Conservation (phyloP, 345 rosid species). For the Pelargonium nanum region DNA sequence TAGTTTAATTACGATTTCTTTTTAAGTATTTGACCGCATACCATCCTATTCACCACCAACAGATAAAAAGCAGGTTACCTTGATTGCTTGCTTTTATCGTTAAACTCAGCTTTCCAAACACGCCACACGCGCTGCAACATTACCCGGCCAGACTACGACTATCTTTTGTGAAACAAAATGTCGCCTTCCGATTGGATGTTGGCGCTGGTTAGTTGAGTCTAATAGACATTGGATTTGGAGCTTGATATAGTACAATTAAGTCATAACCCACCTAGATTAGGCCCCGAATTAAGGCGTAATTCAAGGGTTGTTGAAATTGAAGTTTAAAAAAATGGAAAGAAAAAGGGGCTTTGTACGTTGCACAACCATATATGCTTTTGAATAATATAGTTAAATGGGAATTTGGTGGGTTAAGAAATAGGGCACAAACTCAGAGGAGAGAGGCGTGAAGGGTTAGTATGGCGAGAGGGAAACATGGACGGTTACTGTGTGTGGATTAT, state of each 20-base stretch:
- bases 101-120: no score
- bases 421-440: conserved; percentile 9
- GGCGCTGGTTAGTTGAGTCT: background rate
- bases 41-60: conserved; percentile 5
- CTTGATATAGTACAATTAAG: background rate
- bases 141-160: no score
- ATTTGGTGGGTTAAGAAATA: background rate
- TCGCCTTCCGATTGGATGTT: background rate
- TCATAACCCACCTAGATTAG: conserved; percentile 13
- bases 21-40: conserved; percentile 22
- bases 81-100: background rate
- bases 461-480: conserved; percentile 28
- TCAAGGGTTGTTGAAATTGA: conserved; percentile 25
- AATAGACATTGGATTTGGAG: background rate
- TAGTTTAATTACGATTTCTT: background rate
- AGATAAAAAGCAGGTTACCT: conserved; percentile 5
- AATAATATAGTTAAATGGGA: background rate
- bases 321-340: background rate
- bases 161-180: background rate
- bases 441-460: conserved; percentile 9
- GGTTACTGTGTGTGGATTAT: conserved; percentile 12
- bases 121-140: no score
- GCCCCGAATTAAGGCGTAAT: conserved; percentile 47
- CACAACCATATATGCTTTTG: background rate
- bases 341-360: background rate